Evolutionary conservation across 208 protist genomes (phyloP), one percentile per base, ranked within the genome.

Genomic region (Trypanosoma lewisi): DNA sequence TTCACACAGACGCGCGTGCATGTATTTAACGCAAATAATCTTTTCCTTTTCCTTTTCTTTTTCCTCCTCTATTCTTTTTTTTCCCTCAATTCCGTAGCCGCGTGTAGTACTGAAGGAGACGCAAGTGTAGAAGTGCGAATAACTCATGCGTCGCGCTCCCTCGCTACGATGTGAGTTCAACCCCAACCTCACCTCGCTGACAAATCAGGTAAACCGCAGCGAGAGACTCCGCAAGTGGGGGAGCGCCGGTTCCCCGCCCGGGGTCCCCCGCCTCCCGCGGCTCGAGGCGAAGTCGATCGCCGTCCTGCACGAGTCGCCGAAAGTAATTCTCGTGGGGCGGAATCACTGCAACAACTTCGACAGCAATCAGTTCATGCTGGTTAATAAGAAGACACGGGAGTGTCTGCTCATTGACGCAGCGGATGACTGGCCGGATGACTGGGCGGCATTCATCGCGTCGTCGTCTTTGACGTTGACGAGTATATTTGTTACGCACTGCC

Each of bases 401-500:
- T 87, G 80, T 60, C 84, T 96, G 55, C 83, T 96, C 47, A 70
- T 96, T 23, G 90, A 96, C 58, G 87, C 87, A 33, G 75, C 77
- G 17, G 90, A 96, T 63, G 90, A 96, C 75, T 96, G 90, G 87
- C 82, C 85, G 12, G 90, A 96, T 56, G 90, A 96, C 72, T 96
- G 90, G 87, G 82, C 77, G 28, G 71, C 84, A 21, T 96, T 94
- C 54, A 71, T 96, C 53, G 69, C 77, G 47, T 28, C 77, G 27
- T 90, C 87, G 1, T 59, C 66, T 0, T 67, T 93, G 25, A 81
- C 63, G 3, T 75, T 83, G 14, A 90, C 82, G 11, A 77, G 91
- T 68, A 74, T 92, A 19, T 96, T 96, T 61, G 68, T 96, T 19
- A 96, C 90, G 14, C 90, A 96, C 73, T 94, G 86, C 67, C 90